Evolutionary conservation across 2,329 filamentous ascomycete species (phyloP), one percentile per base, ranked within the genome.

Genomic region (Venturia aucupariae): DNA sequence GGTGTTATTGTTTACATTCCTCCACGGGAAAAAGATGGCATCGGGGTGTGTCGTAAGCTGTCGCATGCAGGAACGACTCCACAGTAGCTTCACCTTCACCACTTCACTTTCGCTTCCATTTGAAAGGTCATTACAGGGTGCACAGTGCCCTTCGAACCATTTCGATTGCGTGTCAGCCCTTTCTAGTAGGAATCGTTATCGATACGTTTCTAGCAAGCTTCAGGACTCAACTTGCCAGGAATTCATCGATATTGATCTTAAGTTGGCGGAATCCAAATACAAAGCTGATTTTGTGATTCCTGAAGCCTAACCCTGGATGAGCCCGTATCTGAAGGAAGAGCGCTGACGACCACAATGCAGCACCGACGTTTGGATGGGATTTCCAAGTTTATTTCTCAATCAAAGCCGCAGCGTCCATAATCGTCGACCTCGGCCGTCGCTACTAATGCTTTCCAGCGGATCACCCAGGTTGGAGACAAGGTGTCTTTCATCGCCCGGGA

Each of bases 401-500:
- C 46, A 55, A 35, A 55, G 30, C 51, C 11, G 51, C 27, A 35
- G 30, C 13, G 13, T 55, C 51, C 51, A 54, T 11, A 30, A 13
- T 19, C 6, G 27, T n/a, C 51, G 51, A 35, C 51, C 51, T 32
- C 27, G 27, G 3, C 48, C 10, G 6, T 35, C 30, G 15, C 17
- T 55, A 13, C 19, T 32, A 2, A 2, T n/a, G 15, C 30, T 55
- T 8, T 35, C 27, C 51, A 55, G 35, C 6, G 51, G 27, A 35
- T 32, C 27, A 10, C 27, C 27, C 17, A 55, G n/a, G 30, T 27
- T n/a, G 4, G 51, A 55, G 13, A 55, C 30, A n/a, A 80, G 73
- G n/a, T 71, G 68, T 46, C 82, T 74, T 51, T 69, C 65, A 70
- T 85, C 83, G 0, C 80, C 81, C 27, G 77, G 69, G 2, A 82